Percentiles rank a stretch among this genome's conserved stretches.
phyloP scores from a whole-genome alignment of 2,329 filamentous ascomycete genomes.

The Furcasterigmium sp. region DNA sequence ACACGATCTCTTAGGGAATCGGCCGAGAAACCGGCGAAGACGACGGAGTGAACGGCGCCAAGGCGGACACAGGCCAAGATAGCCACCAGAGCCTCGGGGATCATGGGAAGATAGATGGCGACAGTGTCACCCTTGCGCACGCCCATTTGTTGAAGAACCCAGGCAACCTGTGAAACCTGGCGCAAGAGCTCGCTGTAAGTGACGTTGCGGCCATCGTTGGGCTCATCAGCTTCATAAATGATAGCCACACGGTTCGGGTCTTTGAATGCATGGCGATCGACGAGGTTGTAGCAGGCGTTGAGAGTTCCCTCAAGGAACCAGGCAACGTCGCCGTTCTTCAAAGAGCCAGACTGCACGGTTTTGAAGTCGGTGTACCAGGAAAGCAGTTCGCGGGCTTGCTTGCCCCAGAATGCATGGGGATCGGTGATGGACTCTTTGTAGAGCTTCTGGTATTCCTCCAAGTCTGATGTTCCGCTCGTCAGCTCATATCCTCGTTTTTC shows the following conservation, averaged over 20 bases:
- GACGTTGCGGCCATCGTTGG: slow-evolving; percentile 77
- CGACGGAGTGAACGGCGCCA: slow-evolving; percentile 92
- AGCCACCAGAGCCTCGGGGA: slow-evolving; percentile 88
- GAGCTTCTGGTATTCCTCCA: slow-evolving; percentile 62
- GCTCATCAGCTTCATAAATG: slow-evolving; percentile 97
- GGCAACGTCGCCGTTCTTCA: slow-evolving; percentile 75
- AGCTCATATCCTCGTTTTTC: neutral
- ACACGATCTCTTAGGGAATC: slow-evolving; percentile 95
- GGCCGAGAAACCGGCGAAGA: slow-evolving; percentile 96
- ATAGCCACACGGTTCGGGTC: slow-evolving; percentile 91
- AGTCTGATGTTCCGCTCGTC: slow-evolving; percentile 32
- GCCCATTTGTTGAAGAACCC: slow-evolving; percentile 89
- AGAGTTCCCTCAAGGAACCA: slow-evolving; percentile 94
- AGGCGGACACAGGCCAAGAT: slow-evolving; percentile 90
- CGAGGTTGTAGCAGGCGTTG: slow-evolving; percentile 96
- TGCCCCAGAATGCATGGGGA: slow-evolving; percentile 86
- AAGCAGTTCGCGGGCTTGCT: slow-evolving; percentile 79
- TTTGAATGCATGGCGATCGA: slow-evolving; percentile 94
- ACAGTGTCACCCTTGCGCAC: slow-evolving; percentile 97
- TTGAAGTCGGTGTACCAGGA: slow-evolving; percentile 89
- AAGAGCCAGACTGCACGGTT: slow-evolving; percentile 74
- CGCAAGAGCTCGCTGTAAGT: slow-evolving; percentile 91
- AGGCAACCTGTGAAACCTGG: slow-evolving; percentile 82
- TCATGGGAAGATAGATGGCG: slow-evolving; percentile 97
- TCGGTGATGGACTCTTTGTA: slow-evolving; percentile 85